Conservation (phyloP, 345 rosid species). For the Aethionema arabicum region DNA sequence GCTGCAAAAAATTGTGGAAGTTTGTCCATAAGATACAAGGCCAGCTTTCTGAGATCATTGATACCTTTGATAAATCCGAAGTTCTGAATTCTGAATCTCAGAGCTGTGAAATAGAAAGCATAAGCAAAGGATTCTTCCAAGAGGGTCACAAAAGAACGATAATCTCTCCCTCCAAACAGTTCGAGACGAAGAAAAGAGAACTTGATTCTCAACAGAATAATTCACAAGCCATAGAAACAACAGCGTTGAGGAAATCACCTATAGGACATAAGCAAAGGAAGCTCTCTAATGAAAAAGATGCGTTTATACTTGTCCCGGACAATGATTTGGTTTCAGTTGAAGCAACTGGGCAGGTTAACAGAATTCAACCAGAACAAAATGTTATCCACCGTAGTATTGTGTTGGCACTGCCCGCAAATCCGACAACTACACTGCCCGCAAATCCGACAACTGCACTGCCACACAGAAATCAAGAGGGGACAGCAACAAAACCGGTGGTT, state of each 20-base stretch:
- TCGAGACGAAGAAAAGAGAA: constrained; percentile 14
- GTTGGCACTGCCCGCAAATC: too few relatives aligned
- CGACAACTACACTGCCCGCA: too few relatives aligned
- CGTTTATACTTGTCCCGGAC: background rate
- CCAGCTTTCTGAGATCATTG: constrained; percentile 30
- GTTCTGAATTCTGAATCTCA: constrained; percentile 14
- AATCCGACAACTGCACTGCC: too few relatives aligned
- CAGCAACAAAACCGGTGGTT: too few relatives aligned
- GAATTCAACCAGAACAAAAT: too few relatives aligned
- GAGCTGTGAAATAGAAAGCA: constrained; percentile 13
- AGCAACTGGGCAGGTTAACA: too few relatives aligned
- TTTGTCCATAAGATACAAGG: constrained; percentile 26
- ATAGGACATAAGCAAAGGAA: constrained; percentile 6
- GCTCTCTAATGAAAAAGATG: background rate
- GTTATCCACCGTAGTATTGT: too few relatives aligned
- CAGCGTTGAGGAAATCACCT: constrained; percentile 26
- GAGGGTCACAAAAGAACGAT: constrained; percentile 11
- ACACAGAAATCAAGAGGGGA: too few relatives aligned
- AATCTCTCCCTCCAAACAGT: constrained; percentile 16
- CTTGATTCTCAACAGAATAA: constrained; percentile 1
- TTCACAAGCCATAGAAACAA: constrained; percentile 20
- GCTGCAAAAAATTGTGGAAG: constrained; percentile 32
- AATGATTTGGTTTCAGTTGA: background rate
- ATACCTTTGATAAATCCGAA: constrained; percentile 12
- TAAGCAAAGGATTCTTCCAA: constrained; percentile 1